phyloP scores from a whole-genome alignment of 805 yeast genomes.

The Candida railenensis region DNA sequence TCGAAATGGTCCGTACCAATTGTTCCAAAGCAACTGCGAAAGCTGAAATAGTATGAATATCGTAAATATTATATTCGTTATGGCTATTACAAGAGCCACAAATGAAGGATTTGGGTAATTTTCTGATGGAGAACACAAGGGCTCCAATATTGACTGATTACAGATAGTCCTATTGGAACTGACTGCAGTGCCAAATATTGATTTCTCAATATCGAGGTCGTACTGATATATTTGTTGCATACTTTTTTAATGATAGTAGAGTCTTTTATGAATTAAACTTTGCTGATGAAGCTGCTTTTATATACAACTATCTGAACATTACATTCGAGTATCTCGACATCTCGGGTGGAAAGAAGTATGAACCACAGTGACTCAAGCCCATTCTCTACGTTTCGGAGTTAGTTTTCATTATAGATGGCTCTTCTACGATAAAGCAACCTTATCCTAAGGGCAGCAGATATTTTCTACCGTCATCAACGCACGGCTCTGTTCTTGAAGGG shows the following conservation, averaged over 20 bases:
- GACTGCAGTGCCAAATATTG: not conserved
- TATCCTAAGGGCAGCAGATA: too few species aligned
- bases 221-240: not conserved
- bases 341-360: too few species aligned
- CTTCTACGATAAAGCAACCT: too few species aligned
- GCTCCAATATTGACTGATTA: constrained; percentile 38
- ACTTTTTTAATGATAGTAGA: not conserved
- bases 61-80: constrained; percentile 6
- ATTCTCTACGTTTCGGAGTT: not conserved
- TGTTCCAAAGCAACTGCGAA: constrained; percentile 8
- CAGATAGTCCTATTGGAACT: not conserved
- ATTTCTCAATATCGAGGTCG: not conserved
- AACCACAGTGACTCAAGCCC: too few species aligned
- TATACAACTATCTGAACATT: not conserved
- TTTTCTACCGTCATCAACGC: too few species aligned
- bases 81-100: constrained; percentile 13
- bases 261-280: too few species aligned
- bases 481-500: not conserved
- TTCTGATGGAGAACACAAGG: constrained; percentile 20
- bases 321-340: too few species aligned
- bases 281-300: not conserved
- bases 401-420: not conserved
- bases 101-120: constrained; percentile 29
- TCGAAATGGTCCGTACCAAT: constrained; percentile 13
- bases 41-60: constrained; percentile 13